These are phyloP conservation scores for Apostasia shenzhenica DNA, from an alignment of 106 monocot genomes.

Conservation along the genomic window DNA sequence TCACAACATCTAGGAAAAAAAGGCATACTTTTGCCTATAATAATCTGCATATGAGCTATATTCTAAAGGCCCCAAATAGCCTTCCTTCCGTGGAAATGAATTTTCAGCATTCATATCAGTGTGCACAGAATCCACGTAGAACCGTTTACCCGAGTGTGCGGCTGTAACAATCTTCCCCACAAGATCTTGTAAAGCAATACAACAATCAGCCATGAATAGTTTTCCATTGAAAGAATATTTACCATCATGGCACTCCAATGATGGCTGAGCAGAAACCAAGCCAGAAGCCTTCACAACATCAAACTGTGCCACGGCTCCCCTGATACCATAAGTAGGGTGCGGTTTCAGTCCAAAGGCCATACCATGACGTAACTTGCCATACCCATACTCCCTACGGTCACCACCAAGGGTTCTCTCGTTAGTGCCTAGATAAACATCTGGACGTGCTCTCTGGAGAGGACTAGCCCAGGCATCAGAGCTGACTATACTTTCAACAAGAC, in stretches of 20 bases:
- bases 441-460: constrained; percentile 94
- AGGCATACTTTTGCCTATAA: constrained; percentile 87
- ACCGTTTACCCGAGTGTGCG: constrained; percentile 95
- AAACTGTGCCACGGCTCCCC: constrained; percentile 89
- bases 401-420: constrained; percentile 94
- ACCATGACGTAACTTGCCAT: constrained; percentile 82
- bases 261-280: constrained; percentile 50
- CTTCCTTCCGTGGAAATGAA: constrained; percentile 95
- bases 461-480: constrained; percentile 78
- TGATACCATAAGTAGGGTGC: constrained; percentile 96
- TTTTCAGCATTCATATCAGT: constrained; percentile 96
- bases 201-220: constrained; percentile 82
- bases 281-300: constrained; percentile 94
- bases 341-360: constrained; percentile 62
- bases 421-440: constrained; percentile 93
- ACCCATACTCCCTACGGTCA: constrained; percentile 96
- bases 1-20: too few relatives aligned
- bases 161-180: constrained; percentile 92
- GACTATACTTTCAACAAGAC: constrained; percentile 47
- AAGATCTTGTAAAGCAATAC: constrained; percentile 52
- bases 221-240: constrained; percentile 28
- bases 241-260: constrained; percentile 10
- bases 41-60: constrained; percentile 98
- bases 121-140: constrained; percentile 87
- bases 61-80: constrained; percentile 91